Base-by-base conservation (phyloP, 257 asterid genomes). In the Avicennia marina region DNA sequence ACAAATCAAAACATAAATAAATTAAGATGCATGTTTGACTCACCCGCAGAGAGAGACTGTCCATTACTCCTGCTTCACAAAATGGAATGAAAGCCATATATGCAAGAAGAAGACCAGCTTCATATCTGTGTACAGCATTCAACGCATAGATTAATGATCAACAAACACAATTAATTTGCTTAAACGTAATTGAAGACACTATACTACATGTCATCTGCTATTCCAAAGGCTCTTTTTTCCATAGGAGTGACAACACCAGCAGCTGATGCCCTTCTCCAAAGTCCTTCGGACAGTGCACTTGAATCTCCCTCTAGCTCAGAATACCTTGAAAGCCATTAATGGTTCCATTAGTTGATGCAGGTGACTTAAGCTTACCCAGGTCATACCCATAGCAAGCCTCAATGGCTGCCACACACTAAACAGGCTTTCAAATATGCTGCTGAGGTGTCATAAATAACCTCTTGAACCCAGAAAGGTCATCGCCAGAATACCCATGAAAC, bases 201-300 rank as follows among this genome's bases (percentile, higher is more conserved):
- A 43, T 47, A n/a, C 40, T 75, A 87, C 98, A 90, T 87, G 83
- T 90, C 98, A 81, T 90, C 98, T 46, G 98, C 96, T 46, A 90
- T 80, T 71, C 95, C 98, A 69, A 84, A 90, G 49, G 82, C 82
- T 56, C 94, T 77, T 75, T 79, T 90, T 63, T 90, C 94, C 81
- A 90, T 41, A 33, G 87, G 79, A 73, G 78, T 74, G 72, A 64
- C 77, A 64, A 91, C 98, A 57, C 94, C 98, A 41, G 94, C 89
- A 56, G 73, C 71, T 46, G 76, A 58, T 62, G 96, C 98, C 58
- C 98, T 81, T 77, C 87, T 79, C 96, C 95, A 90, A 42, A 90
- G 85, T 65, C 90, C 98, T 58, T 74, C 83, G 4, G 96, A 77
- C 53, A 81, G 72, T 40, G 64, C 44, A 46, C 58, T 73, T 16